phyloP scores from a whole-genome alignment of 2,329 filamentous ascomycete species.

The Colletotrichum orbiculare region DNA sequence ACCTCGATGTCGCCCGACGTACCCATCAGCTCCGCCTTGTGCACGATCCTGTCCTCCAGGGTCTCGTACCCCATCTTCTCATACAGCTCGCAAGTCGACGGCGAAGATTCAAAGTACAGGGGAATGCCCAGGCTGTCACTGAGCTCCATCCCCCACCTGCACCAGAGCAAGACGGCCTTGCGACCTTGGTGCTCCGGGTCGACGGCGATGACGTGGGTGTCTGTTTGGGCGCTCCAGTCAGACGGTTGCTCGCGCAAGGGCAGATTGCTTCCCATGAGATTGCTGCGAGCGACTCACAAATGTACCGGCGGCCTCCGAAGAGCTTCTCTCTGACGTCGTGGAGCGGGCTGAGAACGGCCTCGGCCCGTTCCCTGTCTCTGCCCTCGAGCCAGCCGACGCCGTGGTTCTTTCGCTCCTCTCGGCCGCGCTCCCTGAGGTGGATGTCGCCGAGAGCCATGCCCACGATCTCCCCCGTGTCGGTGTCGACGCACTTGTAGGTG shows the following conservation, averaged over 20 bases:
- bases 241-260: too few species aligned
- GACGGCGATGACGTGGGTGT: slow-evolving; percentile 56
- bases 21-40: slow-evolving; percentile 49
- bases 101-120: slow-evolving; percentile 60
- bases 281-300: slow-evolving; percentile 49
- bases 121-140: slow-evolving; percentile 51
- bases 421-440: too few species aligned
- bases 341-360: slow-evolving; percentile 53
- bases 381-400: slow-evolving; percentile 46
- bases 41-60: slow-evolving; percentile 52
- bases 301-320: slow-evolving; percentile 51
- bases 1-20: slow-evolving; percentile 50
- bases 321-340: slow-evolving; percentile 54
- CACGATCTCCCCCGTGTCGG: too few species aligned
- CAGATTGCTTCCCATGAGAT: neutral
- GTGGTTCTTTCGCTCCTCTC: too few species aligned
- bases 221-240: slow-evolving; percentile 37
- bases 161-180: slow-evolving; percentile 53
- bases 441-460: too few species aligned
- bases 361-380: slow-evolving; percentile 54
- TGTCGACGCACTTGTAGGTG: too few species aligned
- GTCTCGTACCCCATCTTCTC: slow-evolving; percentile 57
- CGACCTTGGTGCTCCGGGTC: slow-evolving; percentile 55
- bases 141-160: slow-evolving; percentile 53
- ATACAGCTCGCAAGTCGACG: slow-evolving; percentile 54